Percentiles rank a stretch among this genome's conserved stretches.
Evolutionary conservation across 148 eudicot species (phyloP).

Genomic region (Euryodendron excelsum): DNA sequence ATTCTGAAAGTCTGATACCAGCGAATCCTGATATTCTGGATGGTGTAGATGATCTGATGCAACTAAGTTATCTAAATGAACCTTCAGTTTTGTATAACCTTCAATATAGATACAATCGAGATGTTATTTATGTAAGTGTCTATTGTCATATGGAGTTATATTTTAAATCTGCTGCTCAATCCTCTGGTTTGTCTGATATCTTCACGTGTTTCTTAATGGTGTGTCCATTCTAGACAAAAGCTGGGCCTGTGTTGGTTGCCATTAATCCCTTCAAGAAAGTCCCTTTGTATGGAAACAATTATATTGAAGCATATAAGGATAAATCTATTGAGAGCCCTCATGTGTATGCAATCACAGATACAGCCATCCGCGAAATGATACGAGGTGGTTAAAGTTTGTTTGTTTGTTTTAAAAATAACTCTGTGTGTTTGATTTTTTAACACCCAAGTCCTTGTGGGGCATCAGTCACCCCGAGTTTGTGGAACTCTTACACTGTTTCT

Average conservation of each 20-base stretch:
- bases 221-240: slow-evolving; percentile 64
- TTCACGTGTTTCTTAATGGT: slow-evolving; percentile 4
- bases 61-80: slow-evolving; percentile 86
- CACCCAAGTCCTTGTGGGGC: neutral
- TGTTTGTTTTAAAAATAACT: neutral
- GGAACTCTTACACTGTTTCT: slow-evolving; percentile 11
- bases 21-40: slow-evolving; percentile 97
- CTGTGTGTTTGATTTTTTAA: neutral
- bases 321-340: slow-evolving; percentile 75
- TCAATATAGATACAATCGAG: slow-evolving; percentile 74
- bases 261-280: slow-evolving; percentile 89
- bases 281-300: slow-evolving; percentile 73
- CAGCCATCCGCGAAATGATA: slow-evolving; percentile 86
- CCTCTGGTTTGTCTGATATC: slow-evolving; percentile 11
- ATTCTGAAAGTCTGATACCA: slow-evolving; percentile 56
- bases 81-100: slow-evolving; percentile 93
- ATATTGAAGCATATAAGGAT: slow-evolving; percentile 65
- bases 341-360: slow-evolving; percentile 94
- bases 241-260: slow-evolving; percentile 95
- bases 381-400: slow-evolving; percentile 51
- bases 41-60: slow-evolving; percentile 97
- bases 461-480: slow-evolving; percentile 11
- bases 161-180: neutral
- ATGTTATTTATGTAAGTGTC: slow-evolving; percentile 75
- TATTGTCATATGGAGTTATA: neutral